phyloP scores from a whole-genome alignment of 2,329 filamentous ascomycete genomes.

The Fusarium irregulare region DNA sequence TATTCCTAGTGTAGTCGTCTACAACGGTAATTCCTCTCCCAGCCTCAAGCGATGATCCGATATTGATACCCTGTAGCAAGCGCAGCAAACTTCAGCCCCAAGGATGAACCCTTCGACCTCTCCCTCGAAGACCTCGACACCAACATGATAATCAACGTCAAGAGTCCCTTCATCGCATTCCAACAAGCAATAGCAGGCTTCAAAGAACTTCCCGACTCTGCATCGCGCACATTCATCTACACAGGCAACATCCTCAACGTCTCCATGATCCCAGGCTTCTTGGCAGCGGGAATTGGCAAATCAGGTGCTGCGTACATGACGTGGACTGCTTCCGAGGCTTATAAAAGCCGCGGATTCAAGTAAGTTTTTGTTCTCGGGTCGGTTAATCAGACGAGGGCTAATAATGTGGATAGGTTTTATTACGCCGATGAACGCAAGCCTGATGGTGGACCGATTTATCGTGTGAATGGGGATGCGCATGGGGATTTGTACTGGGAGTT shows the following conservation, averaged over 20 bases:
- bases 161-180: conserved; percentile 27
- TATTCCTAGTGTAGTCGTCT: conserved; percentile 33
- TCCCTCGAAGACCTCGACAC: conserved; percentile 19
- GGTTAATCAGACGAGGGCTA: too few relatives aligned
- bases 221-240: conserved; percentile 56
- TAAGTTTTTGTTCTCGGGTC: too few relatives aligned
- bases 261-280: conserved; percentile 45
- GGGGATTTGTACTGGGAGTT: conserved; percentile 55
- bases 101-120: conserved; percentile 24
- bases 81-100: conserved; percentile 5
- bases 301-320: conserved; percentile 49
- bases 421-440: conserved; percentile 61
- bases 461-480: conserved; percentile 56
- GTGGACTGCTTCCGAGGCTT: conserved; percentile 48
- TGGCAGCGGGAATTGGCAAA: conserved; percentile 56
- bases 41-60: fast-evolving
- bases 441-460: conserved; percentile 50
- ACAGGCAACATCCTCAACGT: conserved; percentile 58
- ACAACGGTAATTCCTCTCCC: neutral
- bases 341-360: conserved; percentile 50
- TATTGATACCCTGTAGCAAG: neutral
- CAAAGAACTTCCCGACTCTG: conserved; percentile 44
- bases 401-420: conserved; percentile 57
- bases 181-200: conserved; percentile 32
- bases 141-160: conserved; percentile 18